Evolutionary conservation across 495 filamentous ascomycete species (phyloP).

Genomic region (Niebla homalea): DNA sequence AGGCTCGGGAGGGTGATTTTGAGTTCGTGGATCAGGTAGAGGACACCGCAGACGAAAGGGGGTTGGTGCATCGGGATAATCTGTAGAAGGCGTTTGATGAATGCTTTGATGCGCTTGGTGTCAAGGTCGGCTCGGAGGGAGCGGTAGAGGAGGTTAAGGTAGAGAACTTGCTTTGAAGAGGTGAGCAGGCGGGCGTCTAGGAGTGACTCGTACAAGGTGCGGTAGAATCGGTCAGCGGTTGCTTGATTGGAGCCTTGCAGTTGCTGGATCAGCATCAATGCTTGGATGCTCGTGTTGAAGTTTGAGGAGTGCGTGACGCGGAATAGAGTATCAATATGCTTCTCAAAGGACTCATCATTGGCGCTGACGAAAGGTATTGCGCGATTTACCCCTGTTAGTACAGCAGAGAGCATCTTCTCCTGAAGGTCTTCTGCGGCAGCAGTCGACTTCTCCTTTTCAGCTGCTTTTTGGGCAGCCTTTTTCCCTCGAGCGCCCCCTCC

Average conservation of each 20-base stretch:
- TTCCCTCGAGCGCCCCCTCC: slow-evolving; percentile 36
- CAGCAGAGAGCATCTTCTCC: slow-evolving; percentile 80
- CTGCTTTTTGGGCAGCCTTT: slow-evolving; percentile 33
- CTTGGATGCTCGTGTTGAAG: slow-evolving; percentile 96
- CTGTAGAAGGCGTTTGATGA: slow-evolving; percentile 84
- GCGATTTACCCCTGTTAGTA: slow-evolving; percentile 88
- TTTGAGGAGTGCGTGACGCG: slow-evolving; percentile 92
- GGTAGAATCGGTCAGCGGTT: slow-evolving; percentile 78
- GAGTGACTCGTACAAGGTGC: slow-evolving; percentile 88
- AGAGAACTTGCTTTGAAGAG: slow-evolving; percentile 89
- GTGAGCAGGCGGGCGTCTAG: slow-evolving; percentile 75
- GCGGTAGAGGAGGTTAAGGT: slow-evolving; percentile 82
- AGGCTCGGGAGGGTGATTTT: slow-evolving; percentile 62
- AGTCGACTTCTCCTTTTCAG: slow-evolving; percentile 40
- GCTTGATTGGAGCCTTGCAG: slow-evolving; percentile 65
- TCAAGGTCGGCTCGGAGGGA: slow-evolving; percentile 77
- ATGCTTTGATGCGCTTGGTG: slow-evolving; percentile 82
- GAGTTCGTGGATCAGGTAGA: slow-evolving; percentile 78
- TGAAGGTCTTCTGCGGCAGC: slow-evolving; percentile 51
- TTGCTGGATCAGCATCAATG: slow-evolving; percentile 90
- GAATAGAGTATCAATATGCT: slow-evolving; percentile 87
- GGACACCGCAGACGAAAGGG: slow-evolving; percentile 75
- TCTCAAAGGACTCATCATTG: slow-evolving; percentile 65
- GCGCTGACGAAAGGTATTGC: slow-evolving; percentile 83
- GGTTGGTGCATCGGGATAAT: slow-evolving; percentile 78